These are phyloP conservation scores for Verbascum thapsus DNA, from an alignment of 257 asterid species.

Conservation along the genomic window DNA sequence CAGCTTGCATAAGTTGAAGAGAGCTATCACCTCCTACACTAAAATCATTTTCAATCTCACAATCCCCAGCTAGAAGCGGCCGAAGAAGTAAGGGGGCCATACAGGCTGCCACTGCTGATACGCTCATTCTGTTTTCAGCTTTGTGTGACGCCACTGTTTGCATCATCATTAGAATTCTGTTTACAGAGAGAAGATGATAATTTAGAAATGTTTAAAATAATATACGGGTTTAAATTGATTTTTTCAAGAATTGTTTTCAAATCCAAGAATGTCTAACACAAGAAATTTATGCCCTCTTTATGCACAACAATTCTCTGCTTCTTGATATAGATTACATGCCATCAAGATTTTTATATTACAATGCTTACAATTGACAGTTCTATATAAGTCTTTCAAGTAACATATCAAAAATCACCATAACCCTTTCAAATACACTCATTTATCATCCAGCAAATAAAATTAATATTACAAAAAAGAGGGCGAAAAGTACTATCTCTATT, in stretches of 20 bases:
- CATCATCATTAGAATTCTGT: constrained; percentile 97
- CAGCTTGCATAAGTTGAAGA: constrained; percentile 92
- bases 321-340: not conserved
- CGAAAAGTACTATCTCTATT: not conserved
- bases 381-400: not conserved
- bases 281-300: not conserved
- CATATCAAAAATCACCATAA: constrained; percentile 3
- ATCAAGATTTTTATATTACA: not conserved
- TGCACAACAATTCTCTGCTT: not conserved
- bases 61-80: constrained; percentile 96
- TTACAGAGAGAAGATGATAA: constrained; percentile 26
- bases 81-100: constrained; percentile 99
- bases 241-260: not conserved
- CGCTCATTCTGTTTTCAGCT: constrained; percentile 85
- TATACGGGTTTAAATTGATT: not conserved
- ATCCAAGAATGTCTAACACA: not conserved
- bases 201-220: not conserved
- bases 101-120: constrained; percentile 99
- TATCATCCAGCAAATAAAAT: not conserved
- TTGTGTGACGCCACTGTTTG: constrained; percentile 78
- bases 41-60: constrained; percentile 72
- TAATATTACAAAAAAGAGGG: not conserved
- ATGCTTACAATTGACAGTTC: not conserved
- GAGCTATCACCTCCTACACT: constrained; percentile 91
- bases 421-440: not conserved